These are phyloP conservation scores for Pseudogymnoascus sp. DNA, from an alignment of 2,329 filamentous ascomycete genomes.

Conservation along the genomic window DNA sequence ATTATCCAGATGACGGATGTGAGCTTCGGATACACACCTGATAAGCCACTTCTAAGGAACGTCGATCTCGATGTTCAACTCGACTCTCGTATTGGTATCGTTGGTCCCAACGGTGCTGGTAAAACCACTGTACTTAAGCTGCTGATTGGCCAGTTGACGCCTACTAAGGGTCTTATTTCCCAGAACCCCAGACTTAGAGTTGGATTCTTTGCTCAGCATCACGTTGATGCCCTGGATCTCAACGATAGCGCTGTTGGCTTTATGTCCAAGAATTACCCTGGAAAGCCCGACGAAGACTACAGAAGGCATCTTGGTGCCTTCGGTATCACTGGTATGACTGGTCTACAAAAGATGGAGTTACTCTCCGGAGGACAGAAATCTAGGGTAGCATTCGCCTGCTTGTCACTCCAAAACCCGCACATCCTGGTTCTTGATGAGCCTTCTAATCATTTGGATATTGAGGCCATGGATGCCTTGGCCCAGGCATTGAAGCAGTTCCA, in stretches of 20 bases:
- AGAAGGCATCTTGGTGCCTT: constrained; percentile 87
- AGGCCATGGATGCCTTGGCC: constrained; percentile 94
- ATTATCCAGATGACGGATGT: constrained; percentile 97
- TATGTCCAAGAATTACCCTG: constrained; percentile 88
- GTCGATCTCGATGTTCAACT: constrained; percentile 96
- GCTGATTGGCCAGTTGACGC: constrained; percentile 76
- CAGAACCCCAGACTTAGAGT: constrained; percentile 81
- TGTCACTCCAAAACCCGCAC: constrained; percentile 88
- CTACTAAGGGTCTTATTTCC: constrained; percentile 74
- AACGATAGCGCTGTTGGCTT: constrained; percentile 85
- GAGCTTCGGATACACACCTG: constrained; percentile 75
- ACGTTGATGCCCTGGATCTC: constrained; percentile 91
- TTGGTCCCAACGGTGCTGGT: constrained; percentile 97
- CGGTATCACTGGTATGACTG: constrained; percentile 86
- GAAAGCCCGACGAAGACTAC: constrained; percentile 92
- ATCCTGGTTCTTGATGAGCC: constrained; percentile 97
- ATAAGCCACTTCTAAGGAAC: constrained; percentile 71
- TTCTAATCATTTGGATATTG: constrained; percentile 97
- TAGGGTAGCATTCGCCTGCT: constrained; percentile 93
- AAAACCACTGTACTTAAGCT: constrained; percentile 98
- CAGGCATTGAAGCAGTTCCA: constrained; percentile 78
- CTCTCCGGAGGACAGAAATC: constrained; percentile 97
- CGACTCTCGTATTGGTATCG: constrained; percentile 95
- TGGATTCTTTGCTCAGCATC: constrained; percentile 97
- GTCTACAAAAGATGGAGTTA: constrained; percentile 89